Evolutionary conservation across 106 monocot species (phyloP), one percentile per base, ranked within the genome.

Genomic region (Gastrodia elata): DNA sequence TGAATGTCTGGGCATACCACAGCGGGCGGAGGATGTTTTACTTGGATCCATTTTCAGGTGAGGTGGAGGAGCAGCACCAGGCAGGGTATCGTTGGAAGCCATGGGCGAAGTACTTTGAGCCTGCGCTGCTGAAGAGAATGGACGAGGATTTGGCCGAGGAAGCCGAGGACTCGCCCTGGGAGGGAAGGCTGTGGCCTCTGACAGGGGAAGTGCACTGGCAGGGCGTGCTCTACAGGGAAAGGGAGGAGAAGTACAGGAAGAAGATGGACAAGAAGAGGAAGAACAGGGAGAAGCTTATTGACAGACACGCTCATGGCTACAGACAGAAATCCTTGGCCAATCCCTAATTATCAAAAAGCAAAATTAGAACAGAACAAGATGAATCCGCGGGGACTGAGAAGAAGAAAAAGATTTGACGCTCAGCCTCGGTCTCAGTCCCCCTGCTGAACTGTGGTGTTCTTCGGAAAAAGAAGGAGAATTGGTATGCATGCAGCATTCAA

Each of bases 1-100:
- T 97, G 40, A 97, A 97, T 49, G 86, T 97, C 18, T 97, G 97
- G 97, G 92, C 90, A 61, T 97, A 90, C 72, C 97, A 97, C 74
- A 97, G 93, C 70, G 90, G 82, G 40, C 86, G 88, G 75, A 88
- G 56, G 76, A 92, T 97, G 86, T 75, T 93, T 49, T 93, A 97
- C 75, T 48, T 97, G 1, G 64, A 97, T 22, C 97, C 97, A 41
- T 6, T 39, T 20, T 77, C 85, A 4, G 97, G 92, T 5, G 73
- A 83, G 61, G 81, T 90, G 6, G 52, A 55, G 35, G 97, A 97
- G 55, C 88, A 88, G 58, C 87, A 97, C 56, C 92, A 84, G 27
- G 25, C 88, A 13, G 81, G 75, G 25, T 55, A 76, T 2, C 82
- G 96, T 44, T n/a, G n/a, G n/a, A 80, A 48, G 41, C 90, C 93